Percentiles rank a stretch among this genome's conserved stretches.
Conservation (phyloP, 164 flowering plant genomes). For the Euptelea pleiosperma region DNA sequence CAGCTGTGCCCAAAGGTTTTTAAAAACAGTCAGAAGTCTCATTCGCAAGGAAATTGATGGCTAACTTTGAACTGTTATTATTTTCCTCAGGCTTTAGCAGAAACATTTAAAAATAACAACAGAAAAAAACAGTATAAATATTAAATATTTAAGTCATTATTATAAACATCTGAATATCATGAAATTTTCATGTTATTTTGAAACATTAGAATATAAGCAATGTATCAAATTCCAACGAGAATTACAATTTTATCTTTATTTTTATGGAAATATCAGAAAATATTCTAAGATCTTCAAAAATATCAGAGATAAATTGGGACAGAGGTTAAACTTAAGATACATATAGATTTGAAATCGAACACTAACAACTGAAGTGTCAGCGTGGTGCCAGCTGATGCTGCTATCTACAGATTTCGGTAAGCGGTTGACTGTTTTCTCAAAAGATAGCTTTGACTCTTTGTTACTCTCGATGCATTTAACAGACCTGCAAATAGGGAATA, state of each 20-base stretch:
- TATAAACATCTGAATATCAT: too few species aligned
- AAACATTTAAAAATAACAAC: too few species aligned
- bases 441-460: slow-evolving; percentile 84
- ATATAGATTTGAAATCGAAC: slow-evolving; percentile 4
- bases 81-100: too few species aligned
- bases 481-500: slow-evolving; percentile 42
- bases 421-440: slow-evolving; percentile 82
- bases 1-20: background rate
- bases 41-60: background rate
- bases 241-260: too few species aligned
- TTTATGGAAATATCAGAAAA: background rate
- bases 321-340: too few species aligned
- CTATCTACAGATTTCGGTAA: slow-evolving; percentile 54
- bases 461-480: slow-evolving; percentile 88
- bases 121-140: background rate
- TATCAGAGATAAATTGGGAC: background rate
- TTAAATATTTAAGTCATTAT: background rate
- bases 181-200: too few species aligned
- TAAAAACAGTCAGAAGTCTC: background rate
- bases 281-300: background rate
- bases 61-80: background rate
- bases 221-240: too few species aligned
- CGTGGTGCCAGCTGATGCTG: slow-evolving; percentile 92
- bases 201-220: too few species aligned
- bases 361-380: slow-evolving; percentile 80